Evolutionary conservation across 2,329 filamentous ascomycete species (phyloP).

Genomic region (Onygena corvina): DNA sequence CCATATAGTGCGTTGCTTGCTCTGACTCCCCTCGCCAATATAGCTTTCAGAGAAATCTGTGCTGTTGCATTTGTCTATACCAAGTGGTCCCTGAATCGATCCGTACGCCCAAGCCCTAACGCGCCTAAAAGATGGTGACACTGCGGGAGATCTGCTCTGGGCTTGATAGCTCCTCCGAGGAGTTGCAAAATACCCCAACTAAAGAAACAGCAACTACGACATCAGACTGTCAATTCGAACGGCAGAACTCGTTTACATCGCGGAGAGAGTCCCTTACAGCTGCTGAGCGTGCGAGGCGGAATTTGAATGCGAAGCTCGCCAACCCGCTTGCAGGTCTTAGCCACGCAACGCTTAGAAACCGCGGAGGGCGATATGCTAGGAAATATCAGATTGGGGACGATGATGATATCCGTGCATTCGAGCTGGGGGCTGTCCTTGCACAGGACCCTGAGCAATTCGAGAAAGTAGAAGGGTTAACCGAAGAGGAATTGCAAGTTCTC

Average conservation of each 20-base stretch:
- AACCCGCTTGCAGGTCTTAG: constrained; percentile 42
- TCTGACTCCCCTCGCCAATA: background rate
- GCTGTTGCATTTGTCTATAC: background rate
- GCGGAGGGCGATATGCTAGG: constrained; percentile 48
- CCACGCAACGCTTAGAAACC: constrained; percentile 41
- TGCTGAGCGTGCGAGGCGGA: constrained; percentile 31
- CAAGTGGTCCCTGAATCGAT: no score
- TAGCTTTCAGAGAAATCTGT: background rate
- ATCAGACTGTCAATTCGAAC: constrained; percentile 2
- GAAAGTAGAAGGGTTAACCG: constrained; percentile 42
- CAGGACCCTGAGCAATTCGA: constrained; percentile 42
- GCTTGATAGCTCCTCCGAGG: constrained; percentile 13
- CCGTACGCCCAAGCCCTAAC: no score
- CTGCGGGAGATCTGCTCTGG: background rate
- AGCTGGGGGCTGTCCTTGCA: constrained; percentile 48
- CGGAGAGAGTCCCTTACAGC: constrained; percentile 20
- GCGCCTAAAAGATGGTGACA: background rate
- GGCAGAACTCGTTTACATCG: constrained; percentile 12
- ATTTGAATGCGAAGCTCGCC: constrained; percentile 40
- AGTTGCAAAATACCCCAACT: constrained; percentile 10
- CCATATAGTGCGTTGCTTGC: background rate
- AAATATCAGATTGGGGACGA: constrained; percentile 44
- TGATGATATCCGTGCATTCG: constrained; percentile 48
- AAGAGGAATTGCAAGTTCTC: constrained; percentile 47
- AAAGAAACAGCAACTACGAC: constrained; percentile 8